Conservation (phyloP, 177 flowering plant species). For the Vitis hybrid region DNA sequence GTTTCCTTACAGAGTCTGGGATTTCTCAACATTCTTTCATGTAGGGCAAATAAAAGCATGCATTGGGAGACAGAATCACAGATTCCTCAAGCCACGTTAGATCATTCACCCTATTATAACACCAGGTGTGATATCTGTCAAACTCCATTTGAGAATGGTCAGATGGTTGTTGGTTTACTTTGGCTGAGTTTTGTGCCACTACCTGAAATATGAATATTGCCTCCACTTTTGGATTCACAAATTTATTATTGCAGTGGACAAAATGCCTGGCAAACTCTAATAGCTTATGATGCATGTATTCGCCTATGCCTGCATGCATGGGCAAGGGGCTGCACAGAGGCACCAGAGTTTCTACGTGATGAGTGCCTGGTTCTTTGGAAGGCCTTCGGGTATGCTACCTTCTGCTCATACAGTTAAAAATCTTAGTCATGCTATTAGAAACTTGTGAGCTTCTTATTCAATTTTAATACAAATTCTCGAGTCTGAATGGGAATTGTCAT, state of each 20-base stretch:
- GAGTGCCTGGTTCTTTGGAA: constrained; percentile 73
- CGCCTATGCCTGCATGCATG: constrained; percentile 82
- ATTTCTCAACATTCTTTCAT: constrained; percentile 1
- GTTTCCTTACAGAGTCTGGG: not conserved
- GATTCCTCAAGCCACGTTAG: constrained; percentile 31
- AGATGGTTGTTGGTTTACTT: too few relatives aligned
- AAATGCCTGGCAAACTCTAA: constrained; percentile 77
- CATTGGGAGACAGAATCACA: constrained; percentile 35
- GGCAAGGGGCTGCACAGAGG: constrained; percentile 80
- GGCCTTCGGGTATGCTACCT: constrained; percentile 75
- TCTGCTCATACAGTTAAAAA: not conserved
- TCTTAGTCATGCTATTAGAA: not conserved
- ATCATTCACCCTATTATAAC: constrained; percentile 36
- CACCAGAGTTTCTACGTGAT: constrained; percentile 81
- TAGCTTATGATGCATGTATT: constrained; percentile 91
- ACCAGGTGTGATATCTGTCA: constrained; percentile 38
- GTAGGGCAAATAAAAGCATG: constrained; percentile 25
- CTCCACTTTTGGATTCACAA: not conserved
- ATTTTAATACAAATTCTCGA: not conserved
- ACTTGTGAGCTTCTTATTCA: not conserved
- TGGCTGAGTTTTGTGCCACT: too few relatives aligned
- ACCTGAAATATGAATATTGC: not conserved
- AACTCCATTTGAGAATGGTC: not conserved
- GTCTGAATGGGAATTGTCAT: not conserved
- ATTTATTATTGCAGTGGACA: constrained; percentile 55